Evolutionary conservation across 345 rosid species (phyloP), one percentile per base, ranked within the genome.

Genomic region (Clarkia xantiana): DNA sequence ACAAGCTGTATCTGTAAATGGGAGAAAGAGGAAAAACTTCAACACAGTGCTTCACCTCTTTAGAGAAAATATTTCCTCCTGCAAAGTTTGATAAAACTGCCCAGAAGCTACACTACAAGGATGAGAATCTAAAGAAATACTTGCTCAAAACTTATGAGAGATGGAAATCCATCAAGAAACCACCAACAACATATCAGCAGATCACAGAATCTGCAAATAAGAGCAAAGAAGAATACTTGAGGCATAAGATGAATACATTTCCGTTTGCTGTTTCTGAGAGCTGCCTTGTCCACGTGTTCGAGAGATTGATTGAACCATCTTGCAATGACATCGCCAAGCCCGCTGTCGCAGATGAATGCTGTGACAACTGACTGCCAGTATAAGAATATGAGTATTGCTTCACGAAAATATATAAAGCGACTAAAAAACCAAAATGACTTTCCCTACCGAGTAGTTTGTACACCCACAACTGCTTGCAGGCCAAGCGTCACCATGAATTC

Each of bases 251-350:
- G 52, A 76, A 56, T 75, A 86, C 98, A 71, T 84, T 80, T 71
- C 94, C 99, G 53, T 68, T 77, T 23, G 94, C 57, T 55, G 84
- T 77, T 52, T 78, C 86, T 20, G 95, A 84, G 51, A 93, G 93
- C 71, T 79, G 86, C 12, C 94, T 91, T 20, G 91, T 84, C 95
- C 97, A 87, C 0, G 70, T 60, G 70, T 93, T 93, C 53, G 95
- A 76, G 58, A 93, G 94, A 75, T 84, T 93, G 45, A 84, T 67
- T n/a, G 97, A 87, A 36, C 95, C 90, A 74, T 93, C 88, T 54
- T 57, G 72, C 66, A 84, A 67, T 68, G 99, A 84, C 79, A 82
- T 80, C 16, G 87, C 70, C 47, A 87, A 62, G 52, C 76, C 64
- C 65, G 80, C 70, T 57, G 82, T 78, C 11, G 97, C 80, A 25